These are phyloP conservation scores for Wickerhamomyces chaumierensis DNA, from an alignment of 805 yeast species.

Conservation along the genomic window DNA sequence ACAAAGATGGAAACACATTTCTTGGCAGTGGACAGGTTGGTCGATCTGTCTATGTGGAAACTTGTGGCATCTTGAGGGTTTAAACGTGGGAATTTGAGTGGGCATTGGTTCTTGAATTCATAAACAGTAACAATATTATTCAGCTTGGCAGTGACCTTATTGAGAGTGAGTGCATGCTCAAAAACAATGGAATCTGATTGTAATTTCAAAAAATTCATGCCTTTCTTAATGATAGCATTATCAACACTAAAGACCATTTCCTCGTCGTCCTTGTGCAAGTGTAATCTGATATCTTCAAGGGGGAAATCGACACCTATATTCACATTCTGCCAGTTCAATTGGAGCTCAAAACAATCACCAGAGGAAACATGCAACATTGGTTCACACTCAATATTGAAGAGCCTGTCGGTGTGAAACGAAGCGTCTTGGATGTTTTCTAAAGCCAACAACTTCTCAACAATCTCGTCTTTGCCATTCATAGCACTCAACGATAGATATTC, in stretches of 20 bases:
- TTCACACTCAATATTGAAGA: neutral
- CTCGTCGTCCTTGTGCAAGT: neutral
- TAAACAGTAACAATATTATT: conserved; percentile 12
- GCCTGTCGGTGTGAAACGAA: neutral
- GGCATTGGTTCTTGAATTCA: no score
- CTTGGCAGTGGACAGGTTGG: conserved; percentile 7
- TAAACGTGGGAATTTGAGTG: neutral
- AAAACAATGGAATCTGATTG: conserved; percentile 15
- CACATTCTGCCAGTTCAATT: neutral
- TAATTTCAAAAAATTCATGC: no score
- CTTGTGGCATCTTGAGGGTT: conserved; percentile 15
- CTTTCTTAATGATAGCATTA: neutral
- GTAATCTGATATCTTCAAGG: neutral
- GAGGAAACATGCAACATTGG: neutral
- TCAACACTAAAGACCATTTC: conserved; percentile 3
- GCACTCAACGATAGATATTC: neutral
- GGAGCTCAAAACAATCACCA: neutral
- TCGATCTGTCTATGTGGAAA: conserved; percentile 7
- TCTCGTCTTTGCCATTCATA: neutral
- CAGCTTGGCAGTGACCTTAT: conserved; percentile 15
- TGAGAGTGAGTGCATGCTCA: conserved; percentile 24
- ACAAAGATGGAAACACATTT: conserved; percentile 13
- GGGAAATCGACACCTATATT: neutral
- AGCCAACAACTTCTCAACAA: neutral
- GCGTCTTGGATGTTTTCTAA: neutral